Conservation (phyloP, 2,329 filamentous ascomycete species). For the Aspergillus arachidicola region DNA sequence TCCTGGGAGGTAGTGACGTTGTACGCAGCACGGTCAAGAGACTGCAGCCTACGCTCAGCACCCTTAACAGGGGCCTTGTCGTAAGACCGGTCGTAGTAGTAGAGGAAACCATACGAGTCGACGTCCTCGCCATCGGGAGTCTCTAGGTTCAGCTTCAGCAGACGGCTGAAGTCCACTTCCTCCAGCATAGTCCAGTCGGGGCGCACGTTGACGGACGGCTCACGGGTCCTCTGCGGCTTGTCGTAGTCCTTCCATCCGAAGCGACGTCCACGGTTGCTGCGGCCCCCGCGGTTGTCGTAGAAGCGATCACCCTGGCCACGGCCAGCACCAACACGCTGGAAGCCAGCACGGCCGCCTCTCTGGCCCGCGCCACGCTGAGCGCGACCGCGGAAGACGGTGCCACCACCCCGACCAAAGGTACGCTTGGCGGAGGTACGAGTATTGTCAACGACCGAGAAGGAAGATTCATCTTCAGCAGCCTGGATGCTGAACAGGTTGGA, state of each 20-base stretch:
- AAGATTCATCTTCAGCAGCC: conserved; percentile 90
- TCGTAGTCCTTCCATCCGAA: conserved; percentile 99
- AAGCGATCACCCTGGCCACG: conserved; percentile 67
- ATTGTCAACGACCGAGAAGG: conserved; percentile 98
- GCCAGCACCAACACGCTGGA: conserved; percentile 72
- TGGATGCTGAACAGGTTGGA: conserved; percentile 88
- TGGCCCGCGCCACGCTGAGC: conserved; percentile 70
- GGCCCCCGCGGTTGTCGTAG: conserved; percentile 71
- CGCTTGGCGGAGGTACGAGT: conserved; percentile 83
- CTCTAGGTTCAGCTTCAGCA: conserved; percentile 94
- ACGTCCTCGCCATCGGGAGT: conserved; percentile 93
- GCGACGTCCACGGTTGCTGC: conserved; percentile 74
- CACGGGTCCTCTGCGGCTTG: conserved; percentile 94
- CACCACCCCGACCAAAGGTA: conserved; percentile 80
- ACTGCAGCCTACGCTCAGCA: conserved; percentile 81
- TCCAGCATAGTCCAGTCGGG: conserved; percentile 93
- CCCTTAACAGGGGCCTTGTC: conserved; percentile 93
- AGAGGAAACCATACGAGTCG: conserved; percentile 93
- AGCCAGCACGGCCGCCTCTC: conserved; percentile 69
- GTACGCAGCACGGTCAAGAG: conserved; percentile 93
- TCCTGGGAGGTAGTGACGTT: conserved; percentile 97
- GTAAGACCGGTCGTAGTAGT: conserved; percentile 95
- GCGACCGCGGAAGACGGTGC: conserved; percentile 82
- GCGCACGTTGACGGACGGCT: conserved; percentile 95
- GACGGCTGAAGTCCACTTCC: conserved; percentile 97